A percentile compares a stretch with the other conserved stretches of the same genome.
phyloP scores from a whole-genome alignment of 495 filamentous ascomycete genomes.

The Apiosordaria backusii region DNA sequence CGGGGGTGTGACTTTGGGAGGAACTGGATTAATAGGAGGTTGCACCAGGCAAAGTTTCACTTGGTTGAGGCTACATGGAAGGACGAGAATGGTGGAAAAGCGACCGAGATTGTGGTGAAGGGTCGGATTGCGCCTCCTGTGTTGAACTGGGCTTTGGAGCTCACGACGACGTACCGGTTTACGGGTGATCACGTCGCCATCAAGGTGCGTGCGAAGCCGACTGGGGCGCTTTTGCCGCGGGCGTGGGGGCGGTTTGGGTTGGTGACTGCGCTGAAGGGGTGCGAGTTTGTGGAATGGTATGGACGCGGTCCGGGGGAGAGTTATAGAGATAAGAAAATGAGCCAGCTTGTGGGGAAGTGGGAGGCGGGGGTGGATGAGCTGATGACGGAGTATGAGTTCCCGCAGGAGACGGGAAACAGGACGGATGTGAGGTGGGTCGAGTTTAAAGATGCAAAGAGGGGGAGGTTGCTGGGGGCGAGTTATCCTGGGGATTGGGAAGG shows the following conservation, averaged over 20 bases:
- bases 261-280: constrained; percentile 41
- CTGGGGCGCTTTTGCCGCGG: constrained; percentile 43
- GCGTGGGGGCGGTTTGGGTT: constrained; percentile 61
- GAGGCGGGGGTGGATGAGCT: constrained; percentile 41
- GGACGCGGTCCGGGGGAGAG: constrained; percentile 62
- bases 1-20: constrained; percentile 43
- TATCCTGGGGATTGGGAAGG: constrained; percentile 42
- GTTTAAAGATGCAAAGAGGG: constrained; percentile 33
- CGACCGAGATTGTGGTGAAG: constrained; percentile 39
- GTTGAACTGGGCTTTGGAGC: constrained; percentile 58
- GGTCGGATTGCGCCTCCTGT: constrained; percentile 56
- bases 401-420: constrained; percentile 64
- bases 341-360: constrained; percentile 55
- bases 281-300: constrained; percentile 54
- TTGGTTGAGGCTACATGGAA: constrained; percentile 43
- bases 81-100: constrained; percentile 22
- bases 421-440: constrained; percentile 59
- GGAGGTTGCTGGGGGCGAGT: constrained; percentile 34
- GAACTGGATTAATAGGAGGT: constrained; percentile 39
- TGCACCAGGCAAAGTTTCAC: constrained; percentile 45
- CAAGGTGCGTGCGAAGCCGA: constrained; percentile 39
- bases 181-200: constrained; percentile 40
- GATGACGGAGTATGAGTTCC: constrained; percentile 59
- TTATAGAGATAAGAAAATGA: constrained; percentile 60
- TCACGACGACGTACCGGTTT: constrained; percentile 54